Conservation (phyloP, 768 basidiomycete species). For the Phanerochaete sordida region DNA sequence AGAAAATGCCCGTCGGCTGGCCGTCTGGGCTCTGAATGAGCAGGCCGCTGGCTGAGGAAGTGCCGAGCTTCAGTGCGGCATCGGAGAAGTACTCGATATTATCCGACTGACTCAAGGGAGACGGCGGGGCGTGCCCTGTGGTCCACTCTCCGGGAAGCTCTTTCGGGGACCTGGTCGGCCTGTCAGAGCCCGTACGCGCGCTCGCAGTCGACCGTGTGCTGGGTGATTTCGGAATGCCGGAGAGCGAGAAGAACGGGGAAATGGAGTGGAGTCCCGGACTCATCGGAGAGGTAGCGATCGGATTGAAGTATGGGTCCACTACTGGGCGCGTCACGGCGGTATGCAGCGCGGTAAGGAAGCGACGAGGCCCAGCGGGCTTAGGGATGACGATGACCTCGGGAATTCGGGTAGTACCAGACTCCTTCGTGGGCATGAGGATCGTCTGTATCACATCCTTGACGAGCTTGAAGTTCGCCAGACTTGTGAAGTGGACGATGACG, state of each 20-base stretch:
- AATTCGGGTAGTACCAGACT: conserved; percentile 39
- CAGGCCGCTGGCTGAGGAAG: conserved; percentile 79
- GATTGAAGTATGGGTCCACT: conserved; percentile 88
- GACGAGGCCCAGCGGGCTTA: conserved; percentile 93
- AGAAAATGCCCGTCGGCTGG: conserved; percentile 92
- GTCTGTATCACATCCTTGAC: conserved; percentile 85
- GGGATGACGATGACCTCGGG: conserved; percentile 97
- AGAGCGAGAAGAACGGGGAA: conserved; percentile 40
- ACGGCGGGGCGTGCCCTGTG: conserved; percentile 47
- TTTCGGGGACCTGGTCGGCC: conserved; percentile 54
- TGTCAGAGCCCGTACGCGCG: conserved; percentile 57
- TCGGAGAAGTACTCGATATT: conserved; percentile 73
- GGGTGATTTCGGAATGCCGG: conserved; percentile 37
- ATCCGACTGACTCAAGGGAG: conserved; percentile 69
- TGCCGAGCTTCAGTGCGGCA: conserved; percentile 66
- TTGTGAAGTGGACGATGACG: conserved; percentile 88
- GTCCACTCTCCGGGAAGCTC: conserved; percentile 35
- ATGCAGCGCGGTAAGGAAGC: conserved; percentile 88
- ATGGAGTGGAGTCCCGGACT: conserved; percentile 60
- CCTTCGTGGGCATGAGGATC: conserved; percentile 45
- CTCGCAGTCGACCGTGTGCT: conserved; percentile 42
- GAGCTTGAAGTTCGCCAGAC: conserved; percentile 81
- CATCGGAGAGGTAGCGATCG: conserved; percentile 90
- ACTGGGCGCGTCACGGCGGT: conserved; percentile 84
- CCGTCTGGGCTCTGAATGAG: conserved; percentile 93